Percentiles rank a stretch among this genome's conserved stretches.
phyloP scores from a whole-genome alignment of 345 rosid species.

The Pistacia atlantica region DNA sequence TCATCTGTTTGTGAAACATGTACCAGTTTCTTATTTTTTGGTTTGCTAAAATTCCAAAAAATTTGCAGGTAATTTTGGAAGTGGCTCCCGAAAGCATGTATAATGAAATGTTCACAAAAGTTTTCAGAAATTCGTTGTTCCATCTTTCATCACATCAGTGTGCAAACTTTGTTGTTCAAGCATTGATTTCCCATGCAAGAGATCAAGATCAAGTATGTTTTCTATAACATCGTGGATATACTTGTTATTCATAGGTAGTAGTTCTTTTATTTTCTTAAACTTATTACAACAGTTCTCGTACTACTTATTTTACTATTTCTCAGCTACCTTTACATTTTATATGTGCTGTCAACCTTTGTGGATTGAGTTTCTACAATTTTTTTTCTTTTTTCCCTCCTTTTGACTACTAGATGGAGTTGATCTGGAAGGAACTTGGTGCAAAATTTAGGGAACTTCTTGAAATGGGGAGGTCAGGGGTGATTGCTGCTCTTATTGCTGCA shows the following conservation, averaged over 20 bases:
- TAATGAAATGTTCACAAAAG: conserved; percentile 58
- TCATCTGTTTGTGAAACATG: background rate
- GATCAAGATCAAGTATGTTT: conserved; percentile 65
- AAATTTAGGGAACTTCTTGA: conserved; percentile 74
- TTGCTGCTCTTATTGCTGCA: conserved; percentile 76
- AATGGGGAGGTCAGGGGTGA: conserved; percentile 88
- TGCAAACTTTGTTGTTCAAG: conserved; percentile 92
- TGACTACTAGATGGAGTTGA: conserved; percentile 62
- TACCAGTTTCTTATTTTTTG: background rate
- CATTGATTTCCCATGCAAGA: conserved; percentile 73
- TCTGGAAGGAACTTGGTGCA: conserved; percentile 84
- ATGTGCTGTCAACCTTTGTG: background rate
- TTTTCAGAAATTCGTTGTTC: conserved; percentile 71
- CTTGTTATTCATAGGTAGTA: background rate
- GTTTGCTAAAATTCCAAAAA: background rate
- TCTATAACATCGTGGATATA: background rate
- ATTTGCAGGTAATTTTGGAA: conserved; percentile 81
- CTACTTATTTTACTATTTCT: background rate
- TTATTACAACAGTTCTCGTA: background rate
- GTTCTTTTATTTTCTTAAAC: background rate
- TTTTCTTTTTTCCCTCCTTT: conserved; percentile 11
- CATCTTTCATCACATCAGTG: conserved; percentile 81
- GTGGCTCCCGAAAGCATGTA: conserved; percentile 85
- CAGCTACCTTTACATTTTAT: background rate
- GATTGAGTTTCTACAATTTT: background rate